Evolutionary conservation across 2,329 filamentous ascomycete species (phyloP).

Genomic region (Teratosphaeria epicoccoides): DNA sequence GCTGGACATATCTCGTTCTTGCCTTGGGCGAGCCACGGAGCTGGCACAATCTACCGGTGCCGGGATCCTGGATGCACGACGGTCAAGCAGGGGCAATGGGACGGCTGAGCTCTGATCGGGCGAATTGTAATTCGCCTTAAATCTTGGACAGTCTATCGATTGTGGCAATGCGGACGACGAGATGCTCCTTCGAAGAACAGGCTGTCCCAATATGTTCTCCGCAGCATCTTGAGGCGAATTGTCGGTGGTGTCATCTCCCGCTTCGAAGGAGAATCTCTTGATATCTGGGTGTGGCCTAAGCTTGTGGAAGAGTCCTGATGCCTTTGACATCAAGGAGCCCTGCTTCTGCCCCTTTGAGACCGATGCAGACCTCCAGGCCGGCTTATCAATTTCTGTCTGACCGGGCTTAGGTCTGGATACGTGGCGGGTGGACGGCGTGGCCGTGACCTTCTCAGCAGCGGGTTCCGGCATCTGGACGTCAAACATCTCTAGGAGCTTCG

Average conservation of each 20-base stretch:
- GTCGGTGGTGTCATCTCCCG: slow-evolving; percentile 29
- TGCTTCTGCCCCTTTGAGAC: slow-evolving; percentile 9
- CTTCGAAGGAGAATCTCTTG: slow-evolving; percentile 35
- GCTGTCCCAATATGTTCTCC: slow-evolving; percentile 9
- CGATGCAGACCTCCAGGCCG: background rate
- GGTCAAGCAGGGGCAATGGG: slow-evolving; percentile 3
- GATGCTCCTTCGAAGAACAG: slow-evolving; percentile 16
- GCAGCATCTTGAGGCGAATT: background rate
- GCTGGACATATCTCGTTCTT: slow-evolving; percentile 29
- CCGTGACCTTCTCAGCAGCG: background rate
- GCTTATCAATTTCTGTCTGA: background rate
- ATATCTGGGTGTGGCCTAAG: slow-evolving; percentile 15
- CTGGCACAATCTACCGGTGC: slow-evolving; percentile 28
- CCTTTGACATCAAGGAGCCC: slow-evolving; percentile 19
- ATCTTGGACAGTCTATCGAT: background rate
- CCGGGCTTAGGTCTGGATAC: background rate
- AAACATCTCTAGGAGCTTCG: slow-evolving; percentile 27
- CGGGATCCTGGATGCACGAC: slow-evolving; percentile 31
- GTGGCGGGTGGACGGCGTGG: background rate
- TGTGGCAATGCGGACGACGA: slow-evolving; percentile 11
- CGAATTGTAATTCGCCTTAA: slow-evolving; percentile 8
- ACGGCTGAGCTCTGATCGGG: slow-evolving; percentile 16
- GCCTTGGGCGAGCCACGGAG: slow-evolving; percentile 25
- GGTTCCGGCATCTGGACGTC: background rate
- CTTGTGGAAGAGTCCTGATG: slow-evolving; percentile 22